These are phyloP conservation scores for Edaphochlamys debaryana DNA, from an alignment of 139 green algal species.

Conservation along the genomic window DNA sequence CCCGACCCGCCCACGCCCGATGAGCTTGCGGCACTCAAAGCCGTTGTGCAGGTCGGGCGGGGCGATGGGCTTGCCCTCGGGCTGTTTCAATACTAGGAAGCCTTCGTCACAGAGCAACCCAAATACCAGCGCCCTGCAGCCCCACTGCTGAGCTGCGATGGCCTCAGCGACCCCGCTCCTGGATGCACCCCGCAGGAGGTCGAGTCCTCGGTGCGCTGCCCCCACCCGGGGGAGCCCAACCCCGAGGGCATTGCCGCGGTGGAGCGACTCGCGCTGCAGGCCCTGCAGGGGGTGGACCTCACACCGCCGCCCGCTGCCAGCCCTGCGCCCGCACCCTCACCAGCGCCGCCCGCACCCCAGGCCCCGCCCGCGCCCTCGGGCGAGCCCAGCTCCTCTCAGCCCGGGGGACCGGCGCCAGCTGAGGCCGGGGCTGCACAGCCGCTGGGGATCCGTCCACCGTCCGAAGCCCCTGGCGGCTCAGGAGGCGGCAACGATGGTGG, in stretches of 20 bases:
- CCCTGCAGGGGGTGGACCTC: conserved; percentile 6
- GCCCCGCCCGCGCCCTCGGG: too few relatives aligned
- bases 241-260: conserved; percentile 18
- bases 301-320: background rate
- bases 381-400: too few relatives aligned
- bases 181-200: conserved; percentile 9
- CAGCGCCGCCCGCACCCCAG: too few relatives aligned
- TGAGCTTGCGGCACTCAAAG: background rate
- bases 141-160: too few relatives aligned
- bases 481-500: background rate
- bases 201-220: background rate
- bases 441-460: background rate
- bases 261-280: conserved; percentile 29
- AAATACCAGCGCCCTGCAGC: too few relatives aligned
- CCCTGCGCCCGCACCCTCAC: too few relatives aligned
- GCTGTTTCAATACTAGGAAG: too few relatives aligned
- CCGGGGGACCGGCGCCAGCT: too few relatives aligned
- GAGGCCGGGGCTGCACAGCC: background rate
- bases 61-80: too few relatives aligned
- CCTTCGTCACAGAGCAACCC: too few relatives aligned
- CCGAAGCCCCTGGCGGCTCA: background rate
- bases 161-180: too few relatives aligned
- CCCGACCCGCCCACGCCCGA: conserved; percentile 13
- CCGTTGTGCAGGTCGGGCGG: background rate
- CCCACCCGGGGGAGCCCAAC: background rate